Percentiles rank a stretch among this genome's conserved stretches.
Evolutionary conservation across 2,329 filamentous ascomycete genomes (phyloP).

Genomic region (Colletotrichum cordylinicola): DNA sequence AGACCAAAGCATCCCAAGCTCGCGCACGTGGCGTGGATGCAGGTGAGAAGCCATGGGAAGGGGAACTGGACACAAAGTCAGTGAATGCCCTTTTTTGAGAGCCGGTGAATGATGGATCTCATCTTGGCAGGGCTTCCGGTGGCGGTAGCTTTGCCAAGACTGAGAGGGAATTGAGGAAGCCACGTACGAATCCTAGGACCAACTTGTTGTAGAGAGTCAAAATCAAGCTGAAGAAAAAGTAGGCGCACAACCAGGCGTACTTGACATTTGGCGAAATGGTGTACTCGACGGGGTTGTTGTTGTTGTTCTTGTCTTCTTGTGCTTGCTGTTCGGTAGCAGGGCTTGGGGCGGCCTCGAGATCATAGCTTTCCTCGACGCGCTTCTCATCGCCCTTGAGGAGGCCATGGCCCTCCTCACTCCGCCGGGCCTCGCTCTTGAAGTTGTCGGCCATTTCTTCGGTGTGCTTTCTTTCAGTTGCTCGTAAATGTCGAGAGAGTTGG

Average conservation of each 20-base stretch:
- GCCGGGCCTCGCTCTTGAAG: constrained; percentile 19
- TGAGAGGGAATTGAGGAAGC: not conserved
- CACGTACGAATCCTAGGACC: constrained; percentile 55
- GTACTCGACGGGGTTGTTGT: constrained; percentile 39
- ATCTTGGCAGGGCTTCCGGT: not conserved
- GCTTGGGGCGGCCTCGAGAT: constrained; percentile 21
- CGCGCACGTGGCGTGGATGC: constrained; percentile 62
- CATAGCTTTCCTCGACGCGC: constrained; percentile 19
- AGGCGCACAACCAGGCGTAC: constrained; percentile 55
- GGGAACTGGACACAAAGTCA: constrained; percentile 47
- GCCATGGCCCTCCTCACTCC: constrained; percentile 24
- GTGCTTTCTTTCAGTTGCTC: not conserved
- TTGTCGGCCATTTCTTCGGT: constrained; percentile 21
- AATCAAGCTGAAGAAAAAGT: constrained; percentile 54
- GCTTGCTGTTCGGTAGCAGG: constrained; percentile 5
- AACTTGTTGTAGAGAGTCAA: constrained; percentile 67
- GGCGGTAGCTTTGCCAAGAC: not conserved
- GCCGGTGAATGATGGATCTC: not conserved
- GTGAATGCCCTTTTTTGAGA: not conserved
- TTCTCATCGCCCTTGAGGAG: constrained; percentile 25
- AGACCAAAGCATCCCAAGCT: constrained; percentile 61
- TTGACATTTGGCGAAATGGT: constrained; percentile 49
- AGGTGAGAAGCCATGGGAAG: constrained; percentile 67
- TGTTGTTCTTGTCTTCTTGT: constrained; percentile 3
- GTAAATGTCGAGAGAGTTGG: not conserved